Evolutionary conservation across 495 filamentous ascomycete species (phyloP).

Genomic region (Penicillium arizonense): DNA sequence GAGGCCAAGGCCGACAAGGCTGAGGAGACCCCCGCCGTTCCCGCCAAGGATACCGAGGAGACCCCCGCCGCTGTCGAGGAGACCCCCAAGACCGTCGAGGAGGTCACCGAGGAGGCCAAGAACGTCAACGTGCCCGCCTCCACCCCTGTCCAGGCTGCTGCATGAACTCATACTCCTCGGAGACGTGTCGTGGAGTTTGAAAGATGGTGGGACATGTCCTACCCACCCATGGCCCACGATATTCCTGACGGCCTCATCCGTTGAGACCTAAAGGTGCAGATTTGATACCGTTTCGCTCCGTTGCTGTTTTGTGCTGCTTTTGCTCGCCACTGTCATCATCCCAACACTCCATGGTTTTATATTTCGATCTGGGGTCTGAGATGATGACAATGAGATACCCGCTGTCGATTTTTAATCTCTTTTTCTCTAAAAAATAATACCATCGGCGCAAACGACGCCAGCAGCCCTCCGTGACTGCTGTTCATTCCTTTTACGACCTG

Average conservation of each 20-base stretch:
- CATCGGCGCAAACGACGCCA: slow-evolving; percentile 13
- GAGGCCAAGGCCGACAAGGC: slow-evolving; percentile 36
- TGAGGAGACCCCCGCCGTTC: slow-evolving; percentile 24
- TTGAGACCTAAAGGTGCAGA: slow-evolving; percentile 18
- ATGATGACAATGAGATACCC: slow-evolving; percentile 35
- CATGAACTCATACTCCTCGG: slow-evolving; percentile 36
- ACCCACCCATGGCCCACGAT: slow-evolving; percentile 16
- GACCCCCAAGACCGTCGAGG: slow-evolving; percentile 29
- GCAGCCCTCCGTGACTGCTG: slow-evolving; percentile 16
- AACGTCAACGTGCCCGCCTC: slow-evolving; percentile 35
- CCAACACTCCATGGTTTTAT: neutral
- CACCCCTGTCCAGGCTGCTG: slow-evolving; percentile 49
- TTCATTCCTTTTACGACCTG: slow-evolving; percentile 42
- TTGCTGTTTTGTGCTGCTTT: slow-evolving; percentile 20
- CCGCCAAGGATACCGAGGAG: slow-evolving; percentile 35
- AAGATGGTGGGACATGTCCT: slow-evolving; percentile 43
- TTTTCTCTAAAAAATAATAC: slow-evolving; percentile 17
- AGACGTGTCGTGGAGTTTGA: slow-evolving; percentile 39
- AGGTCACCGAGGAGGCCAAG: slow-evolving; percentile 29
- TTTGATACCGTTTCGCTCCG: slow-evolving; percentile 25
- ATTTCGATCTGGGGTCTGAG: slow-evolving; percentile 5
- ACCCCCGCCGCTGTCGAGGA: slow-evolving; percentile 26
- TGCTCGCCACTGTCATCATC: slow-evolving; percentile 27
- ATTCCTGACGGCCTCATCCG: slow-evolving; percentile 11
- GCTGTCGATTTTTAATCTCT: slow-evolving; percentile 30